These are phyloP conservation scores for Hypoxylon lenormandii DNA, from an alignment of 495 filamentous ascomycete genomes.

Conservation along the genomic window DNA sequence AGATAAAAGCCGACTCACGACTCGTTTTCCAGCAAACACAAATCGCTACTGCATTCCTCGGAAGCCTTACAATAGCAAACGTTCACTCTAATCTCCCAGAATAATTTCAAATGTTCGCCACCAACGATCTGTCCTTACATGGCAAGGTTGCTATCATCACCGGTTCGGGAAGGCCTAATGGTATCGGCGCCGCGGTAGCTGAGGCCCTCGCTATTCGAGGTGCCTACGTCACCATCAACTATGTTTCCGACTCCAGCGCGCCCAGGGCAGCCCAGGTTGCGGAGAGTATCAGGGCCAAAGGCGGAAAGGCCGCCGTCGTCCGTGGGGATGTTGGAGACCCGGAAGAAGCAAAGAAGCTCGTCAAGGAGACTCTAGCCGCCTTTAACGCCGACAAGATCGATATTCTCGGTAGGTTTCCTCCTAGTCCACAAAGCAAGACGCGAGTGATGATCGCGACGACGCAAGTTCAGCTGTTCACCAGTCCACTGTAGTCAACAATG, in stretches of 20 bases:
- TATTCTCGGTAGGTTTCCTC: conserved; percentile 49
- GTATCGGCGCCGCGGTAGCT: conserved; percentile 62
- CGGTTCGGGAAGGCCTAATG: conserved; percentile 58
- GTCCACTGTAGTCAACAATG: conserved; percentile 50
- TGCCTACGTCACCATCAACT: conserved; percentile 54
- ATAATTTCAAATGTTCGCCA: conserved; percentile 23
- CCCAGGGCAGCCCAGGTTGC: conserved; percentile 51
- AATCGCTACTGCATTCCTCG: conserved; percentile 14
- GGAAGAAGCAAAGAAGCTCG: conserved; percentile 48
- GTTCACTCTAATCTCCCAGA: conserved; percentile 2
- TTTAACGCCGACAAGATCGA: conserved; percentile 53
- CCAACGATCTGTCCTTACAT: conserved; percentile 52
- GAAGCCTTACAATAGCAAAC: conserved; percentile 20
- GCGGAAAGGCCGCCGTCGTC: conserved; percentile 51
- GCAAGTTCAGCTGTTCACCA: conserved; percentile 3
- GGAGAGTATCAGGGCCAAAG: conserved; percentile 35
- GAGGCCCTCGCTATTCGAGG: conserved; percentile 56
- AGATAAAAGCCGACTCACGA: conserved; percentile 24
- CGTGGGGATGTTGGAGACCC: conserved; percentile 47
- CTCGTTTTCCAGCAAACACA: conserved; percentile 11
- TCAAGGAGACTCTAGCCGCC: conserved; percentile 47
- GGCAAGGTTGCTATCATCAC: conserved; percentile 67
- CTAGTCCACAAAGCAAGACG: conserved; percentile 9
- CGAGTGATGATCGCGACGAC: conserved; percentile 11
- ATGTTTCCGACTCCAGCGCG: conserved; percentile 53